Conservation (phyloP, 176 grass and related monocot species). For the Puya raimondii region DNA sequence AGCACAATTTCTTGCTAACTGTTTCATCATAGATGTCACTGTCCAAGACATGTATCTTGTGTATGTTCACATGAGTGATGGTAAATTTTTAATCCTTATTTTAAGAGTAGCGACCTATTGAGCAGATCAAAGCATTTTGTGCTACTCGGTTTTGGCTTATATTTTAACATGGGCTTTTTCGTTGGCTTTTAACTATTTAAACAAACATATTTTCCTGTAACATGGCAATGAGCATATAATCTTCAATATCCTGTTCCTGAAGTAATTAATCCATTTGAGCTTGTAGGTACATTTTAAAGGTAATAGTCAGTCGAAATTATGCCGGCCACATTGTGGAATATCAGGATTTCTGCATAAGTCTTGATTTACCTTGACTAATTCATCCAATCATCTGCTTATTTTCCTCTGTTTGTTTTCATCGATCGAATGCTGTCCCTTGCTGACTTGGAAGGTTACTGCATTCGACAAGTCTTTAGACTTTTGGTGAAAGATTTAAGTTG, state of each 20-base stretch:
- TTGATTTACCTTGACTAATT: background rate
- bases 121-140: too few species aligned
- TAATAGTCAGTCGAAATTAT: slow-evolving; percentile 80
- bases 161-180: too few species aligned
- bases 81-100: background rate
- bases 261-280: slow-evolving; percentile 1
- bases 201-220: too few species aligned
- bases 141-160: too few species aligned
- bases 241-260: background rate
- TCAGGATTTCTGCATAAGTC: slow-evolving; percentile 78
- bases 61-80: background rate
- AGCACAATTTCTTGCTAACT: background rate
- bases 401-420: background rate
- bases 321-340: slow-evolving; percentile 65
- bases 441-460: too few species aligned
- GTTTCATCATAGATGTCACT: background rate
- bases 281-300: slow-evolving; percentile 78
- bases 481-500: too few species aligned
- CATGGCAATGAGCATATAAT: background rate
- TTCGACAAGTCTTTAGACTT: too few species aligned
- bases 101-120: background rate
- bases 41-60: background rate
- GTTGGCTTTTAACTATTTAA: too few species aligned
- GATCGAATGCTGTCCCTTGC: too few species aligned
- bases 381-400: background rate